phyloP scores from a whole-genome alignment of 2,329 filamentous ascomycete species.

The Bimuria novae-zelandiae region DNA sequence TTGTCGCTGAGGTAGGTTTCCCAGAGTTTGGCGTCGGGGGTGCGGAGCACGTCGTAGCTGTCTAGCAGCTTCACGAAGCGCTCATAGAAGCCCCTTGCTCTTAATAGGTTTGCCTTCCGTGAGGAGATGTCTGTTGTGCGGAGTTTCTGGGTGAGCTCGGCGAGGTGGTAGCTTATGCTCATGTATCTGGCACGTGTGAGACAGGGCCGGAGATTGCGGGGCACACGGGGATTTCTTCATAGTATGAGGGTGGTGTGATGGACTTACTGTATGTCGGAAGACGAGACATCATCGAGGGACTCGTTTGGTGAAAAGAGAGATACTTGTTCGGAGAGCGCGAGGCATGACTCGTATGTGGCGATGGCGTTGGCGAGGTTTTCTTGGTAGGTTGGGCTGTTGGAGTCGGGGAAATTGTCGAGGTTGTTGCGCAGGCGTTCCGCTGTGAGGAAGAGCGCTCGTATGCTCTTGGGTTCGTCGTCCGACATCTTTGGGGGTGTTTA shows the following conservation, averaged over 20 bases:
- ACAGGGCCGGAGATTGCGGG: slow-evolving; percentile 10
- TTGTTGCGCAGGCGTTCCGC: slow-evolving; percentile 61
- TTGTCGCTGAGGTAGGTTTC: slow-evolving; percentile 75
- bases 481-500: slow-evolving; percentile 50
- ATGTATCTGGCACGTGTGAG: slow-evolving; percentile 62
- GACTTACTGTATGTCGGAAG: slow-evolving; percentile 75
- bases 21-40: slow-evolving; percentile 69
- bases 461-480: slow-evolving; percentile 54
- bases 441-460: slow-evolving; percentile 58
- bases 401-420: slow-evolving; percentile 68
- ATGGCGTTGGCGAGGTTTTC: slow-evolving; percentile 70
- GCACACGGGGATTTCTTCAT: too few species aligned
- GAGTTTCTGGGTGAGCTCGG: slow-evolving; percentile 75
- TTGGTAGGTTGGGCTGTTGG: slow-evolving; percentile 68
- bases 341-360: slow-evolving; percentile 72
- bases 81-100: slow-evolving; percentile 74
- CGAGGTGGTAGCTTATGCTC: slow-evolving; percentile 75
- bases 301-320: slow-evolving; percentile 93
- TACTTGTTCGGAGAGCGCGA: slow-evolving; percentile 69
- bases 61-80: slow-evolving; percentile 77
- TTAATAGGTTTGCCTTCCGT: slow-evolving; percentile 64
- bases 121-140: slow-evolving; percentile 58
- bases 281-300: slow-evolving; percentile 81
- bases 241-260: neutral
- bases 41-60: slow-evolving; percentile 73